phyloP scores from a whole-genome alignment of 208 protist species.

The Trypanosoma rangeli region DNA sequence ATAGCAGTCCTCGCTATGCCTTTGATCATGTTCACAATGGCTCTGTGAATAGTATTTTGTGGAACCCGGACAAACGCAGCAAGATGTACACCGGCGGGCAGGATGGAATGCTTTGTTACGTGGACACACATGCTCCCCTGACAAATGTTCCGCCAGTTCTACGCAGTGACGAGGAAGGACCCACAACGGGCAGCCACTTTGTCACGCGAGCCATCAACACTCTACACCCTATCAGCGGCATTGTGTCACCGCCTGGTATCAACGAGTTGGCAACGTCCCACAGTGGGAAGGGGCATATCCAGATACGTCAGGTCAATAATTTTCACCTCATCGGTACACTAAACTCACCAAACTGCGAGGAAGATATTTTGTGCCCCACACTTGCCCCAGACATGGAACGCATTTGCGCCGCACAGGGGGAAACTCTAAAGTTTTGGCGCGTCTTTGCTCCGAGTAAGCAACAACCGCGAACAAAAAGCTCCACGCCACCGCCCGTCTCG shows the following conservation, averaged over 20 bases:
- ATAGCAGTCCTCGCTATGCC: conserved; percentile 53
- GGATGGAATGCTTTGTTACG: conserved; percentile 71
- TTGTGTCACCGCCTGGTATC: conserved; percentile 39
- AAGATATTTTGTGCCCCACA: conserved; percentile 56
- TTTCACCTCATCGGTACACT: conserved; percentile 70
- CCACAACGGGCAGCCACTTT: conserved; percentile 31
- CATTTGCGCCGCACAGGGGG: conserved; percentile 81
- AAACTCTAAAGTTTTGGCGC: conserved; percentile 85
- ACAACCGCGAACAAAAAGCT: conserved; percentile 17
- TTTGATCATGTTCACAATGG: conserved; percentile 68
- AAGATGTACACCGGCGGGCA: conserved; percentile 70
- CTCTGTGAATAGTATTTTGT: conserved; percentile 50
- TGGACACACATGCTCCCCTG: conserved; percentile 66
- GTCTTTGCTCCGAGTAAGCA: conserved; percentile 40
- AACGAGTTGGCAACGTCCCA: conserved; percentile 69
- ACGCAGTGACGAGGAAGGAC: conserved; percentile 21
- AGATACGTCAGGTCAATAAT: conserved; percentile 60
- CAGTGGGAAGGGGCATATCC: conserved; percentile 59
- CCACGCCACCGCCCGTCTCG: conserved; percentile 30
- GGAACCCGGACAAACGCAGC: conserved; percentile 72
- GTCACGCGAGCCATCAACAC: conserved; percentile 63
- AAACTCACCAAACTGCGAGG: conserved; percentile 48
- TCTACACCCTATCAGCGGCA: conserved; percentile 56
- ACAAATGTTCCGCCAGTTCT: conserved; percentile 22
- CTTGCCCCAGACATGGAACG: conserved; percentile 61